Evolutionary conservation across 139 green algal species (phyloP), one percentile per base, ranked within the genome.

Genomic region (Picochlorum sp.): DNA sequence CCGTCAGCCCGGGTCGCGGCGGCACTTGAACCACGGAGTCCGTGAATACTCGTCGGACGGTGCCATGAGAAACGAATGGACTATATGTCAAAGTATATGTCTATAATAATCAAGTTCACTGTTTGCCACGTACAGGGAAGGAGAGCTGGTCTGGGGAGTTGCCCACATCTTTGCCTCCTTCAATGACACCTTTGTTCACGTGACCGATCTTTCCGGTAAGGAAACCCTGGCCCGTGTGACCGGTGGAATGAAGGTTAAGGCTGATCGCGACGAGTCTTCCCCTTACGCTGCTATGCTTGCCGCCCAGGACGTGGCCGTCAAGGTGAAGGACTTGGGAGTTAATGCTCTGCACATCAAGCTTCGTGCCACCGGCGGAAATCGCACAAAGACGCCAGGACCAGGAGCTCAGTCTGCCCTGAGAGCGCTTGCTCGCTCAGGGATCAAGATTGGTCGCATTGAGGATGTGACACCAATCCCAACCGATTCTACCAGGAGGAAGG

Each of bases 121-220:
- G n/a, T n/a, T n/a, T n/a, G n/a, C n/a, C n/a, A n/a, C n/a, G n/a
- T 33, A 59, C 59, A 74, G 88, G 10, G 93, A 99, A 75, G 93
- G 93, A 57, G 93, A 98, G 82, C 70, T 91, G 51, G 87, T 99
- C 30, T 99, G 96, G 59, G 93, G 93, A 47, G 93, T 99, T 22
- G 89, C 88, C 28, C 93, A 99, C 81, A 99, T 99, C 71, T 99
- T 97, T 60, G 93, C 93, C 14, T 96, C 85, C 51, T 99, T 98
- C 85, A 99, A 99, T 72, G 93, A 99, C 79, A 99, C 93, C 14
- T 99, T 99, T 65, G 93, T 99, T 67, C 93, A 99, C 69, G 89
- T 99, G 50, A 99, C 93, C 26, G 93, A 99, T 80, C 76, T 99
- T 56, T 99, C 93, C 7, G 93, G 93, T 52, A 94, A 94, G 72